Evolutionary conservation across 306 rosid species (phyloP).

Genomic region (Dalbergia oliveri): DNA sequence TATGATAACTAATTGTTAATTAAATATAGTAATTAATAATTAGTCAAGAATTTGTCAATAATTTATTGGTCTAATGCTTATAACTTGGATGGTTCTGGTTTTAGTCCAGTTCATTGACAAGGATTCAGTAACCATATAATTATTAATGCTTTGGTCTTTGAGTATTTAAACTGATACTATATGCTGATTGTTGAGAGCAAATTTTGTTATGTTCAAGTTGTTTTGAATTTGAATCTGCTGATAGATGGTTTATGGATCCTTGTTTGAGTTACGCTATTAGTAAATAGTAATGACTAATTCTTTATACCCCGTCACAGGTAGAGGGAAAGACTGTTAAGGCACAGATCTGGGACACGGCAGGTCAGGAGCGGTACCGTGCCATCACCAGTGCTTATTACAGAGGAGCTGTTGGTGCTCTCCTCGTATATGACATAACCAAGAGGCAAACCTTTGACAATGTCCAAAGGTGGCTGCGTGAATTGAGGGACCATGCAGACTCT

Average conservation of each 20-base stretch:
- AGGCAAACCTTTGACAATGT: slow-evolving; percentile 95
- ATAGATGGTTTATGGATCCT: not conserved
- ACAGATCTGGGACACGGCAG: slow-evolving; percentile 99
- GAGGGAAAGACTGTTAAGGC: slow-evolving; percentile 99
- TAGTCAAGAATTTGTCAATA: not conserved
- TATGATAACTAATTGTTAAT: not conserved
- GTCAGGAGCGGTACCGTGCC: slow-evolving; percentile 99
- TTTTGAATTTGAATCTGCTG: slow-evolving; percentile 4
- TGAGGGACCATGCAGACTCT: slow-evolving; percentile 99
- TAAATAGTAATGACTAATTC: slow-evolving; percentile 20
- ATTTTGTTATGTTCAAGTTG: not conserved
- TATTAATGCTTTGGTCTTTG: not conserved
- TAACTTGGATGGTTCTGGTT: not conserved
- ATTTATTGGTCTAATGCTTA: not conserved
- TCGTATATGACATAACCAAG: slow-evolving; percentile 95
- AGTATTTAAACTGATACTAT: not conserved
- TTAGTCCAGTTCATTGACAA: not conserved
- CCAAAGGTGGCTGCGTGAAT: slow-evolving; percentile 94
- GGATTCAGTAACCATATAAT: not conserved
- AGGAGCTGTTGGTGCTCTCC: slow-evolving; percentile 98
- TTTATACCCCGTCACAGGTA: slow-evolving; percentile 57
- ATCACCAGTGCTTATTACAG: slow-evolving; percentile 97
- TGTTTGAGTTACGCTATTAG: not conserved
- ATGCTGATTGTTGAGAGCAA: slow-evolving; percentile 8
- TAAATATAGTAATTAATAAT: not conserved